These are phyloP conservation scores for Phytopythium ostracodes DNA, from an alignment of 352 stramenopile species.

Conservation along the genomic window DNA sequence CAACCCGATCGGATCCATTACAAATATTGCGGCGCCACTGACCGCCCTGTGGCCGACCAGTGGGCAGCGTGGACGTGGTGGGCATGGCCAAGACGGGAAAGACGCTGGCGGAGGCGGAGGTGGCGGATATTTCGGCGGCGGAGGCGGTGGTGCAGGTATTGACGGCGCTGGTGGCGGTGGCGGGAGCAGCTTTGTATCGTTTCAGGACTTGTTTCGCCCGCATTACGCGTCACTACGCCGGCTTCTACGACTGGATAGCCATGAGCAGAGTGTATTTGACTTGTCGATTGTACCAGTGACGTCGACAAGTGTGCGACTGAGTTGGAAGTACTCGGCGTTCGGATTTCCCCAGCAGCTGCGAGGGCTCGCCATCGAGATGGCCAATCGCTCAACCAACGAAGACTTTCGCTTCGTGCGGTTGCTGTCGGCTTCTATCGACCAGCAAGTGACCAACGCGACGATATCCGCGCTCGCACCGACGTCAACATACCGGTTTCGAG, in stretches of 20 bases:
- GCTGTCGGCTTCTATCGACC: slow-evolving; percentile 4
- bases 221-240: slow-evolving; percentile 11
- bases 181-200: slow-evolving; percentile 50
- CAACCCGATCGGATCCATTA: background rate
- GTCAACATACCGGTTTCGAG: slow-evolving; percentile 50
- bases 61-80: slow-evolving; percentile 33
- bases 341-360: slow-evolving; percentile 38
- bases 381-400: slow-evolving; percentile 45
- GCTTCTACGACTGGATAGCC: slow-evolving; percentile 11
- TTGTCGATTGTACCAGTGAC: slow-evolving; percentile 18
- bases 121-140: slow-evolving; percentile 69
- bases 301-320: slow-evolving; percentile 34
- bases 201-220: slow-evolving; percentile 14
- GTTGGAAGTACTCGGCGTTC: slow-evolving; percentile 33
- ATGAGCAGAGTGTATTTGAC: slow-evolving; percentile 20
- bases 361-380: slow-evolving; percentile 58
- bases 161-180: slow-evolving; percentile 60
- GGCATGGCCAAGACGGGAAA: slow-evolving; percentile 69
- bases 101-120: slow-evolving; percentile 77
- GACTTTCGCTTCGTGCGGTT: slow-evolving; percentile 49
- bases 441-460: slow-evolving; percentile 10
- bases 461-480: slow-evolving; percentile 22
- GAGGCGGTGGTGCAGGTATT: slow-evolving; percentile 54
- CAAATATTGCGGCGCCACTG: background rate
- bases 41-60: slow-evolving; percentile 23